phyloP scores from a whole-genome alignment of 257 asterid genomes.

The Galeopsis tetrahit region DNA sequence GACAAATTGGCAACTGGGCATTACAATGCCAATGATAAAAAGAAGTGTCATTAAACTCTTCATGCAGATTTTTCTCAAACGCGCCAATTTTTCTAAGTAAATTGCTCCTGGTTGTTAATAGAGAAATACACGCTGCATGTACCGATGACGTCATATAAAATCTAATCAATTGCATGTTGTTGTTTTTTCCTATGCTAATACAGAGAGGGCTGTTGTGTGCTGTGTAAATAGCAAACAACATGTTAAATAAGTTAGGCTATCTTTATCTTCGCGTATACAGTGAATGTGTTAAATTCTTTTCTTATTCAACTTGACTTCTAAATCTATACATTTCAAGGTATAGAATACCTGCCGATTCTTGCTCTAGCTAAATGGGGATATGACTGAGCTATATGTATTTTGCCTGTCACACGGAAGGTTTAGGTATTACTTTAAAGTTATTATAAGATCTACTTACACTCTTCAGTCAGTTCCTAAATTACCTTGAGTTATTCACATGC shows the following conservation, averaged over 20 bases:
- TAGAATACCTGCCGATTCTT: neutral
- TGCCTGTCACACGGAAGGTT: conserved; percentile 8
- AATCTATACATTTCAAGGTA: too few species aligned
- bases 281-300: neutral
- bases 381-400: neutral
- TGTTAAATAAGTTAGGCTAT: neutral
- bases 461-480: neutral
- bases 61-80: neutral
- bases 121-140: too few species aligned
- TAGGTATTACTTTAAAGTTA: neutral
- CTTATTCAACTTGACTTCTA: too few species aligned
- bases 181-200: neutral
- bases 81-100: neutral
- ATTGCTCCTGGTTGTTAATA: neutral
- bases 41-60: neutral
- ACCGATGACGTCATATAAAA: neutral
- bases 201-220: neutral
- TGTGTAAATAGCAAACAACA: conserved; percentile 21
- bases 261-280: neutral
- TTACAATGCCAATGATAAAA: neutral
- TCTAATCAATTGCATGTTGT: neutral
- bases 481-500: neutral
- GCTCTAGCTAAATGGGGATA: neutral
- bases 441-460: neutral
- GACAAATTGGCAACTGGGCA: neutral